Percentiles rank a stretch among this genome's conserved stretches.
Evolutionary conservation across 192 early-diverging fungal species (phyloP).

Genomic region (Umbelopsis sp.): DNA sequence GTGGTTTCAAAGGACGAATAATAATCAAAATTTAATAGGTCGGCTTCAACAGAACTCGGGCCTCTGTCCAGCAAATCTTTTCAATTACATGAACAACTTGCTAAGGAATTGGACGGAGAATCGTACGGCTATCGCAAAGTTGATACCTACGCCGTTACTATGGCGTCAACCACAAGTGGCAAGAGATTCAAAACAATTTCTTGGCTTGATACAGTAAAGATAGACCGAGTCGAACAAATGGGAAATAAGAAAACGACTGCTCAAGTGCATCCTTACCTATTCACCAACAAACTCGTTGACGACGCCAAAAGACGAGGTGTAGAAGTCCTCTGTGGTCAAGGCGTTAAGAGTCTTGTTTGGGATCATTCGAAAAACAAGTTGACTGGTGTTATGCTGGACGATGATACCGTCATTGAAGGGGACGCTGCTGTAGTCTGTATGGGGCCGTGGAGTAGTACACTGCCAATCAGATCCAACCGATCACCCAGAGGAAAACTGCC

Average conservation of each 20-base stretch:
- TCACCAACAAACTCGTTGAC: constrained; percentile 37
- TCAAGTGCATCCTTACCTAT: constrained; percentile 43
- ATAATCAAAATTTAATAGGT: background rate
- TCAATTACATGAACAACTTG: constrained; percentile 43
- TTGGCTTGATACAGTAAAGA: constrained; percentile 21
- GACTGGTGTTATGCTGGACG: constrained; percentile 31
- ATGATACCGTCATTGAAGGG: constrained; percentile 23
- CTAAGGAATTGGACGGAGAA: constrained; percentile 35
- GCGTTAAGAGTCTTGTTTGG: constrained; percentile 20
- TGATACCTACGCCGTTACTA: constrained; percentile 36
- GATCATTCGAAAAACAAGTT: background rate
- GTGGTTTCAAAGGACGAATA: background rate
- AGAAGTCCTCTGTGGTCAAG: constrained; percentile 24
- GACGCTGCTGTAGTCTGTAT: constrained; percentile 45
- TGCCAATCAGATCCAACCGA: constrained; percentile 20
- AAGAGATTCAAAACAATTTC: background rate
- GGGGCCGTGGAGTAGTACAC: constrained; percentile 45
- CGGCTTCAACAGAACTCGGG: constrained; percentile 30
- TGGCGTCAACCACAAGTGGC: background rate
- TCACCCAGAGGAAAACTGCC: constrained; percentile 28
- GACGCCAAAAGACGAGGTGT: constrained; percentile 35
- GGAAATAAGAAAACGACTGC: constrained; percentile 40
- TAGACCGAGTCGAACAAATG: constrained; percentile 20
- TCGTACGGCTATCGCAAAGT: constrained; percentile 44
- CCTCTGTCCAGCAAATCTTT: constrained; percentile 43